Evolutionary conservation across 257 asterid genomes (phyloP).

Genomic region (Nyctanthes arbortristis): DNA sequence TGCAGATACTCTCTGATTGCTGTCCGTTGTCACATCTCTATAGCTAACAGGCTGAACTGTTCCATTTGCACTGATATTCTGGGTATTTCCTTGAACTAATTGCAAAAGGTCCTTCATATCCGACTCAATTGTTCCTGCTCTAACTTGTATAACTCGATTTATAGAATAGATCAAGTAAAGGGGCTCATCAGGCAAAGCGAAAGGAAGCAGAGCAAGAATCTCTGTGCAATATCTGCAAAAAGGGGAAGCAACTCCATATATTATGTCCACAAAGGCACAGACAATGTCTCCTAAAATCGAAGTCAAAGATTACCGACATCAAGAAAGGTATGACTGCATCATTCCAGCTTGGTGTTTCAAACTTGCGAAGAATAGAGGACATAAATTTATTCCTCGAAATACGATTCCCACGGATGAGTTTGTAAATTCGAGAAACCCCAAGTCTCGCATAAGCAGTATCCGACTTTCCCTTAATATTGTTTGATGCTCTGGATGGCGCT

Average conservation of each 20-base stretch:
- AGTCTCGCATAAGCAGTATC: slow-evolving; percentile 59
- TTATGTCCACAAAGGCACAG: slow-evolving; percentile 4
- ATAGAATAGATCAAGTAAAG: slow-evolving; percentile 84
- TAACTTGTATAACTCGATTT: slow-evolving; percentile 89
- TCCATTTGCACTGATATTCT: slow-evolving; percentile 47
- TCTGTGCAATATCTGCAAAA: slow-evolving; percentile 84
- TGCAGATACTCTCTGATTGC: slow-evolving; percentile 35
- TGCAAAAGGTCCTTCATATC: slow-evolving; percentile 80
- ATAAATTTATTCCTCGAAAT: slow-evolving; percentile 88
- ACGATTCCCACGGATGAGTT: slow-evolving; percentile 94
- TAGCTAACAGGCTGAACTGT: slow-evolving; percentile 32
- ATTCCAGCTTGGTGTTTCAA: slow-evolving; percentile 74
- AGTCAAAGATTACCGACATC: slow-evolving; percentile 48
- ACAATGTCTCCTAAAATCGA: not conserved
- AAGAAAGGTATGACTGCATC: slow-evolving; percentile 66
- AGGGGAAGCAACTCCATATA: slow-evolving; percentile 32
- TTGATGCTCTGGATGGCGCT: slow-evolving; percentile 44
- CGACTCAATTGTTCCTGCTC: slow-evolving; percentile 85
- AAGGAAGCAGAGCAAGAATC: slow-evolving; percentile 92
- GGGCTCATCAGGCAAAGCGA: slow-evolving; percentile 89
- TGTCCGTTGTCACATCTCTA: slow-evolving; percentile 30
- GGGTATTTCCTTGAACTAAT: slow-evolving; percentile 51
- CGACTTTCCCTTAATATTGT: slow-evolving; percentile 58
- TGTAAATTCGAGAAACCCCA: slow-evolving; percentile 96
- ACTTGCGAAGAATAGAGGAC: slow-evolving; percentile 89